Conservation (phyloP, 2,329 filamentous ascomycete genomes). For the Ceratocystis destructans region DNA sequence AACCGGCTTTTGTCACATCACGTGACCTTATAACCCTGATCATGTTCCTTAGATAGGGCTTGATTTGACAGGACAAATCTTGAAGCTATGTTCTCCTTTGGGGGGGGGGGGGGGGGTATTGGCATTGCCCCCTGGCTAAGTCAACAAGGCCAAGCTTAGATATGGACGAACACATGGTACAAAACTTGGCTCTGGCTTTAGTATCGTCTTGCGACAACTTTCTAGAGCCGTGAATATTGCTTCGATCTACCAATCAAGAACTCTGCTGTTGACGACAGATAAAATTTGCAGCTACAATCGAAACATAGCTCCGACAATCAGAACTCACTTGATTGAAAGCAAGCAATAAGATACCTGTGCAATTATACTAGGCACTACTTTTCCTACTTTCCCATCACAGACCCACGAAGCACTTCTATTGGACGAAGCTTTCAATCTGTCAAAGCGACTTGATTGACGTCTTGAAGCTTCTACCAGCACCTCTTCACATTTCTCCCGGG, state of each 20-base stretch:
- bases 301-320: neutral
- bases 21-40: slow-evolving; percentile 10
- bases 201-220: neutral
- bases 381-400: neutral
- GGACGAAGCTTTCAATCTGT: neutral
- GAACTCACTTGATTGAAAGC: too few relatives aligned
- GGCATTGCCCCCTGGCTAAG: neutral
- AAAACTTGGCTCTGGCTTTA: neutral
- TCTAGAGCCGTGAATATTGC: neutral
- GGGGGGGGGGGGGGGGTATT: neutral
- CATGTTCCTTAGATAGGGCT: neutral
- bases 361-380: too few relatives aligned
- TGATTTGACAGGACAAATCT: neutral
- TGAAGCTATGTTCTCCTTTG: neutral
- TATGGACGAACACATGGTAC: neutral
- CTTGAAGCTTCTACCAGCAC: neutral
- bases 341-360: too few relatives aligned
- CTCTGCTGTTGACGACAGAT: neutral
- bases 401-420: neutral
- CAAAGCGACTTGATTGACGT: neutral
- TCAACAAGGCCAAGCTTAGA: neutral
- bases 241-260: neutral
- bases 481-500: neutral
- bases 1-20: neutral
- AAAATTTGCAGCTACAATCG: neutral